Evolutionary conservation across 2,329 filamentous ascomycete species (phyloP), one percentile per base, ranked within the genome.

Genomic region (Rutstroemia sp.): DNA sequence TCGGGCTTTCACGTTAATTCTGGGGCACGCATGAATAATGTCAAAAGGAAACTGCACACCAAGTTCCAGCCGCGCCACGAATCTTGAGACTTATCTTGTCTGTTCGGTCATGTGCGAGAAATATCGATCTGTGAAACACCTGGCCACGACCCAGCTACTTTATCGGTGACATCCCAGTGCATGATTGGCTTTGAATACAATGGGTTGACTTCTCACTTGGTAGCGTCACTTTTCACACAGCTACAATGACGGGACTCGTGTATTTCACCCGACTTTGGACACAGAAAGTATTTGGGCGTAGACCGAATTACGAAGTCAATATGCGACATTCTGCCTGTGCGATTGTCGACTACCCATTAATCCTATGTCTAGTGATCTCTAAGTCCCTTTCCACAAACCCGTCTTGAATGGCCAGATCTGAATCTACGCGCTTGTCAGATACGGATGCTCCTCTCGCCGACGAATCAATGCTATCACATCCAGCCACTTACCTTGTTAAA

Each of bases 401-500:
- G 71, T 72, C 58, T 74, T 73, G 64, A 76, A 75, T 16, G 79
- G 76, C 62, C 76, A 78, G 56, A 82, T 78, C 64, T 79, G 75
- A 54, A 72, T 70, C 76, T 67, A 23, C 16, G 12, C 45, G 21
- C 10, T 49, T 16, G 45, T 65, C 45, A 61, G 57, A 38, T 46
- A 23, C 19, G 21, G 19, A 30, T 14, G 5, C 21, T 25, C 30
- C 21, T 21, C n/a, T 6, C 17, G 14, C 27, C 38, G 4, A 46
- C 41, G 14, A 5, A 17, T 3, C 38, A 17, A 23, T 19, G 23
- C 23, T 44, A 38, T 17, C 14, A 39, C n/a, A 21, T 38, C 7
- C 12, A 41, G 30, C 23, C 46, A 58, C 63, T 54, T 54, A 82
- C 82, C 65, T 87, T 87, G 38, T 84, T 80, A 57, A 87, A 68